Percentiles rank a stretch among this genome's conserved stretches.
phyloP scores from a whole-genome alignment of 805 yeast species.

The Ascoidea asiatica region DNA sequence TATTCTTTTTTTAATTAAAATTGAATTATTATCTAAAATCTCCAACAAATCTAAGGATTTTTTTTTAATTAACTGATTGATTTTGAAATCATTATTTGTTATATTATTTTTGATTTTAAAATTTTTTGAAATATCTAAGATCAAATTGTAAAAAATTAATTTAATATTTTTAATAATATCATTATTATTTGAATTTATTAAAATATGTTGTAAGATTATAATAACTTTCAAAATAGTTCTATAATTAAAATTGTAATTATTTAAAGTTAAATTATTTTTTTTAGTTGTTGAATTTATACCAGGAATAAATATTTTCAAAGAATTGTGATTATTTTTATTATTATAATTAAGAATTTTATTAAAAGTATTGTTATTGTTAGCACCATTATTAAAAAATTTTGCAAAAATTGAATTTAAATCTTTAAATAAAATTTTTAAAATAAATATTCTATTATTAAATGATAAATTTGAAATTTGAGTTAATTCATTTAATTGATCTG shows the following conservation, averaged over 20 bases:
- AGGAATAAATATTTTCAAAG: no score
- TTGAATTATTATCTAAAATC: slow-evolving; percentile 1
- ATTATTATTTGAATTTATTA: slow-evolving; percentile 3
- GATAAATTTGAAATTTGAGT: neutral
- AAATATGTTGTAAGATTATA: slow-evolving; percentile 2
- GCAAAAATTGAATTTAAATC: neutral
- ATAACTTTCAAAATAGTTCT: slow-evolving; percentile 3
- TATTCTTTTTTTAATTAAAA: neutral
- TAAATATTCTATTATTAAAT: neutral
- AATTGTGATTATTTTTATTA: no score
- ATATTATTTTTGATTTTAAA: no score
- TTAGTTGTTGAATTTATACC: no score
- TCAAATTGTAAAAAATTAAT: slow-evolving; percentile 2
- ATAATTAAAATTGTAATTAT: neutral
- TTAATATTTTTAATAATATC: neutral
- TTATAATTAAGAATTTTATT: no score
- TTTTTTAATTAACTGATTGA: slow-evolving; percentile 6
- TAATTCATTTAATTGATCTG: neutral
- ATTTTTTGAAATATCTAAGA: neutral
- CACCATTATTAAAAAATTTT: no score
- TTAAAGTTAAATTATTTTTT: no score
- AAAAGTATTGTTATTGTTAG: no score
- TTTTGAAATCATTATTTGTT: slow-evolving; percentile 2
- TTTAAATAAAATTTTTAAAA: no score
- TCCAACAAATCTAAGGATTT: slow-evolving; percentile 7